phyloP scores from a whole-genome alignment of 73 alveolate species.

The Paraurostyla sp. region DNA sequence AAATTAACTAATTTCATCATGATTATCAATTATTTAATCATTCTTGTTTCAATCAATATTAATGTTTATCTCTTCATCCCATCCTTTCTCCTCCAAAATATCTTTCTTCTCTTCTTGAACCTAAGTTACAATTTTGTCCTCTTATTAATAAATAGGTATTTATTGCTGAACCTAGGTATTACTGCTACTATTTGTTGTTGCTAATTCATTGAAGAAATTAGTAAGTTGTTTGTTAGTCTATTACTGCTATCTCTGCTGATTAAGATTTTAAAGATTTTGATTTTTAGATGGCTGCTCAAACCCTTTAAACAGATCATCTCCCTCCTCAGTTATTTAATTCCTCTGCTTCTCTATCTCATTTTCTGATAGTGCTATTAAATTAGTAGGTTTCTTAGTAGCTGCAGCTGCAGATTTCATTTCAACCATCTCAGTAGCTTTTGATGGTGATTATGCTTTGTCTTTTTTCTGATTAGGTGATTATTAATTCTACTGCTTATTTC shows the following conservation, averaged over 20 bases:
- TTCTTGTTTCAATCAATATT: slow-evolving; percentile 30
- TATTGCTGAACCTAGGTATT: neutral
- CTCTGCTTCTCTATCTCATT: slow-evolving; percentile 20
- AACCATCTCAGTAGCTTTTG: neutral
- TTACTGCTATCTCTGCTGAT: too few species aligned
- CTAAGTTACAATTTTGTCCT: neutral
- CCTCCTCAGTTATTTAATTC: neutral
- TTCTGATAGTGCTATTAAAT: neutral
- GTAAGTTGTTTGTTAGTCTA: too few species aligned
- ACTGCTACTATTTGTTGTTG: neutral
- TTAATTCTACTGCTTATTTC: neutral
- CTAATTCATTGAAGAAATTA: neutral
- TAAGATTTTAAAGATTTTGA: too few species aligned
- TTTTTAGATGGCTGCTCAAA: neutral
- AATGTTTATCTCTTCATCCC: slow-evolving; percentile 55
- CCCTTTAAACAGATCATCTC: slow-evolving; percentile 33
- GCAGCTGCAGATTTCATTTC: neutral
- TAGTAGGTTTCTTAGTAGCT: neutral
- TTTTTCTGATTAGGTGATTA: neutral
- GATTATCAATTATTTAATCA: neutral
- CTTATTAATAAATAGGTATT: neutral
- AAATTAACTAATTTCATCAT: slow-evolving; percentile 34
- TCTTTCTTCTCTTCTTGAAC: slow-evolving; percentile 1
- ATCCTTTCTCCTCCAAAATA: slow-evolving; percentile 51
- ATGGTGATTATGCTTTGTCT: neutral